Evolutionary conservation across 352 stramenopile species (phyloP).

Genomic region (Pythium brassicae): DNA sequence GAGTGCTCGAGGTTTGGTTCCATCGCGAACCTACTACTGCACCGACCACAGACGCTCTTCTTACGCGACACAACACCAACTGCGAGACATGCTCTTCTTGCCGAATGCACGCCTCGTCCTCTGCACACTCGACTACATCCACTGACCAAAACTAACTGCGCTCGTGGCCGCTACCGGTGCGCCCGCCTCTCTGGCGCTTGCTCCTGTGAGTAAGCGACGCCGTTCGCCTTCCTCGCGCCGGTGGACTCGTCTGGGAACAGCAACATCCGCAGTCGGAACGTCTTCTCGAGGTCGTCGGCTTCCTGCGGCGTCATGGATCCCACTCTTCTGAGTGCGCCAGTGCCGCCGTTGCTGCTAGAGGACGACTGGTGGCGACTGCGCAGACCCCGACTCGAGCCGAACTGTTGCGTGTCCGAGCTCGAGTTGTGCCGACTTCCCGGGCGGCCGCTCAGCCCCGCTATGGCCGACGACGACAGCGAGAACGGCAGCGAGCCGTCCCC

Average conservation of each 20-base stretch:
- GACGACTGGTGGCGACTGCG: background rate
- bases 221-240: conserved; percentile 4
- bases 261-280: conserved; percentile 28
- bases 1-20: background rate
- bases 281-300: conserved; percentile 23
- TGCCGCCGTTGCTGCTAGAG: background rate
- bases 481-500: conserved; percentile 4
- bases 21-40: too few relatives aligned
- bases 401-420: background rate
- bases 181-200: background rate
- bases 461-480: background rate
- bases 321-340: conserved; percentile 2
- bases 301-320: conserved; percentile 6
- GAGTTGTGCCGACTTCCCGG: background rate
- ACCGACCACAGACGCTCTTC: background rate
- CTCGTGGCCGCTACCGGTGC: background rate
- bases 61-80: background rate
- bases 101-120: background rate
- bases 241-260: conserved; percentile 15
- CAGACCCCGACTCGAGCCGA: conserved; percentile 1
- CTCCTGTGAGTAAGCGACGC: background rate
- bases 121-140: background rate
- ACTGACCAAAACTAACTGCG: background rate
- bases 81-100: background rate
- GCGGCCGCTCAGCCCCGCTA: background rate